phyloP scores from a whole-genome alignment of 495 filamentous ascomycete species.

The Penicillium goetzii region DNA sequence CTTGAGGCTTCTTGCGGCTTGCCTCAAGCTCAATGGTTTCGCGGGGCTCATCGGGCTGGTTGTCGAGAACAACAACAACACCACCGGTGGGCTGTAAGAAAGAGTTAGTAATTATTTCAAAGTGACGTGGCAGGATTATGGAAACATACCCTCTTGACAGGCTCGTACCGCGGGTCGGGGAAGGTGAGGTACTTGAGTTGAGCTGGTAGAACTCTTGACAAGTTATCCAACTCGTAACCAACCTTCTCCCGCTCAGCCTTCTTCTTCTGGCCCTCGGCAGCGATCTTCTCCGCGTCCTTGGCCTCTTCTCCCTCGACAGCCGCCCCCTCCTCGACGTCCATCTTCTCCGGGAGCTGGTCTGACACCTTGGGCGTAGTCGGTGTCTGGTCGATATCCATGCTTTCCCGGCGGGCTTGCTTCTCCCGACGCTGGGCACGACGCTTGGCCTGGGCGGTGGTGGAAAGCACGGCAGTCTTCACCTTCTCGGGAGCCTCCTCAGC shows the following conservation, averaged over 20 bases:
- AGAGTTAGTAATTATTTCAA: slow-evolving; percentile 43
- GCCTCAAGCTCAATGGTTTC: slow-evolving; percentile 82
- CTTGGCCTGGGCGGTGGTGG: slow-evolving; percentile 95
- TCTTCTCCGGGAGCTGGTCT: slow-evolving; percentile 71
- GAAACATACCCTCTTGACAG: slow-evolving; percentile 85
- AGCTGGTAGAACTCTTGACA: slow-evolving; percentile 89
- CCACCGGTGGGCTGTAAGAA: slow-evolving; percentile 81
- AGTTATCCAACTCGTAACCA: slow-evolving; percentile 94
- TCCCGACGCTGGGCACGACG: slow-evolving; percentile 80
- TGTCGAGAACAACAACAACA: slow-evolving; percentile 87
- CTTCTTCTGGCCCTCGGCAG: slow-evolving; percentile 65
- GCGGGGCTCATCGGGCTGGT: slow-evolving; percentile 75
- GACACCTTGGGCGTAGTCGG: slow-evolving; percentile 76
- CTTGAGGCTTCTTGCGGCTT: slow-evolving; percentile 70
- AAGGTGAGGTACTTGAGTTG: slow-evolving; percentile 97
- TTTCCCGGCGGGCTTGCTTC: slow-evolving; percentile 72
- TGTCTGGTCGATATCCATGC: slow-evolving; percentile 85
- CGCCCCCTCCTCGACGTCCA: slow-evolving; percentile 80
- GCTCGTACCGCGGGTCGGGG: slow-evolving; percentile 81
- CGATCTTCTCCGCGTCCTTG: slow-evolving; percentile 68
- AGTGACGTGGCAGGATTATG: slow-evolving; percentile 5
- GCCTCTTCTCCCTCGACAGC: slow-evolving; percentile 57
- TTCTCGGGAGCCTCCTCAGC: slow-evolving; percentile 89
- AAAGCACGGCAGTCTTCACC: slow-evolving; percentile 94
- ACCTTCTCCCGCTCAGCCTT: slow-evolving; percentile 95